phyloP scores from a whole-genome alignment of 2,329 filamentous ascomycete genomes.

The Knufia fluminis region DNA sequence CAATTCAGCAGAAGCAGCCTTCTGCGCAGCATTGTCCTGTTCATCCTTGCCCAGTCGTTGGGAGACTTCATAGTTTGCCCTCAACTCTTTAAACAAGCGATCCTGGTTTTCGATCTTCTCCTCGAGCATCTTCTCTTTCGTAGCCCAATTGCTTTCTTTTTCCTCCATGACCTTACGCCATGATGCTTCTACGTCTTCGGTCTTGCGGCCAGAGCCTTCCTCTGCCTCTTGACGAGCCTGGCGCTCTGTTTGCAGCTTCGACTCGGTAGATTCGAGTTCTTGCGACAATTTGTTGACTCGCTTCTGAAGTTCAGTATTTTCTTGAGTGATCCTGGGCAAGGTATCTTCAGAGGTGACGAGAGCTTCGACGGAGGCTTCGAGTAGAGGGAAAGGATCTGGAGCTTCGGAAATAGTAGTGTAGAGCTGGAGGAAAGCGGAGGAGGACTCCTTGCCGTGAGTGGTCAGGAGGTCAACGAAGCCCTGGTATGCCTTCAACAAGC shows the following conservation, averaged over 20 bases:
- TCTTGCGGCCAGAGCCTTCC: constrained; percentile 63
- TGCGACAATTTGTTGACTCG: constrained; percentile 64
- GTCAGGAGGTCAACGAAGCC: constrained; percentile 93
- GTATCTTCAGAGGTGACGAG: constrained; percentile 88
- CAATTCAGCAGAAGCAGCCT: constrained; percentile 77
- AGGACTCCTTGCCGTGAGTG: constrained; percentile 89
- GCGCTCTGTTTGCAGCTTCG: constrained; percentile 68
- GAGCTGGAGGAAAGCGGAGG: constrained; percentile 82
- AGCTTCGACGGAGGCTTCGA: constrained; percentile 93
- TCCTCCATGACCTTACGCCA: constrained; percentile 87
- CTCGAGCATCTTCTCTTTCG: constrained; percentile 82
- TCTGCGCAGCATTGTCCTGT: constrained; percentile 46
- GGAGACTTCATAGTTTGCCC: constrained; percentile 93
- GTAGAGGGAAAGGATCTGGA: constrained; percentile 88
- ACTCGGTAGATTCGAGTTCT: constrained; percentile 76
- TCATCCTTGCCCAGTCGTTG: constrained; percentile 67
- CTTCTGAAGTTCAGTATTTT: constrained; percentile 79
- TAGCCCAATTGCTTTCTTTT: constrained; percentile 92
- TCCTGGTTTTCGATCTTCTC: constrained; percentile 95
- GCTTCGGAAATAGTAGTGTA: constrained; percentile 93
- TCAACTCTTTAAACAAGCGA: constrained; percentile 81
- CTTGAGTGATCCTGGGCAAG: constrained; percentile 75
- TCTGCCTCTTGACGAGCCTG: constrained; percentile 65
- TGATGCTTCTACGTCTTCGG: constrained; percentile 81
- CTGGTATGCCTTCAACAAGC: constrained; percentile 88